Conservation (phyloP, 176 grass and related monocot species). For the Zoysia japonica region DNA sequence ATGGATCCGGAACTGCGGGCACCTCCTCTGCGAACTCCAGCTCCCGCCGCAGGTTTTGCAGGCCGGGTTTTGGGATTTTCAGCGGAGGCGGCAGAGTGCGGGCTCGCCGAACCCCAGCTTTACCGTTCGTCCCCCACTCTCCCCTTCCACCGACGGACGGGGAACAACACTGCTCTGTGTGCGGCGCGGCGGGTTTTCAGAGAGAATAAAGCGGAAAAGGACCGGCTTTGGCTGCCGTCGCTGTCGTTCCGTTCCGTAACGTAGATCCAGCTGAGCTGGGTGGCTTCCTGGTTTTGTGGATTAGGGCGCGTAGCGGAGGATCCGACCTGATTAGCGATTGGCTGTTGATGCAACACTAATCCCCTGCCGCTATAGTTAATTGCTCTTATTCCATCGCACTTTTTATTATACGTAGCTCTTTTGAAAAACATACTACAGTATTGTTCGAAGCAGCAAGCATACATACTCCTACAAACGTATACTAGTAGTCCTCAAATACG, state of each 20-base stretch:
- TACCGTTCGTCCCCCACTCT: conserved; percentile 22
- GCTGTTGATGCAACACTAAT: no score
- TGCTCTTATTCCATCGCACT: no score
- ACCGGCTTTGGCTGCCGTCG: background rate
- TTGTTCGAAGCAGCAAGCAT: no score
- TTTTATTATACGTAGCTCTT: no score
- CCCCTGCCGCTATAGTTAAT: no score
- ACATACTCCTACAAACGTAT: no score
- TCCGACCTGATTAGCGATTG: background rate
- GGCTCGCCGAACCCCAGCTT: conserved; percentile 33
- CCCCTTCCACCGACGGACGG: conserved; percentile 30
- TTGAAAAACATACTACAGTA: no score
- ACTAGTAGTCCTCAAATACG: no score
- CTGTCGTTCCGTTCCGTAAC: background rate
- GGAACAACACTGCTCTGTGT: background rate
- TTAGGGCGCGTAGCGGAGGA: background rate
- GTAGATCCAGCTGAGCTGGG: conserved; percentile 29
- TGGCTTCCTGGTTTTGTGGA: background rate
- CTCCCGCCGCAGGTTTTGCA: conserved; percentile 30
- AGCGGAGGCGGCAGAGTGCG: conserved; percentile 21
- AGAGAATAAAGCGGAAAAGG: conserved; percentile 32
- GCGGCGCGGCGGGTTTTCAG: background rate
- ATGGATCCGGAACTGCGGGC: background rate
- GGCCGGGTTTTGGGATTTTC: conserved; percentile 15
- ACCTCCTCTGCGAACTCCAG: conserved; percentile 6